A percentile compares a stretch with the other conserved stretches of the same genome.
Evolutionary conservation across 106 monocot species (phyloP).

Genomic region (Dendrobium huoshanense): DNA sequence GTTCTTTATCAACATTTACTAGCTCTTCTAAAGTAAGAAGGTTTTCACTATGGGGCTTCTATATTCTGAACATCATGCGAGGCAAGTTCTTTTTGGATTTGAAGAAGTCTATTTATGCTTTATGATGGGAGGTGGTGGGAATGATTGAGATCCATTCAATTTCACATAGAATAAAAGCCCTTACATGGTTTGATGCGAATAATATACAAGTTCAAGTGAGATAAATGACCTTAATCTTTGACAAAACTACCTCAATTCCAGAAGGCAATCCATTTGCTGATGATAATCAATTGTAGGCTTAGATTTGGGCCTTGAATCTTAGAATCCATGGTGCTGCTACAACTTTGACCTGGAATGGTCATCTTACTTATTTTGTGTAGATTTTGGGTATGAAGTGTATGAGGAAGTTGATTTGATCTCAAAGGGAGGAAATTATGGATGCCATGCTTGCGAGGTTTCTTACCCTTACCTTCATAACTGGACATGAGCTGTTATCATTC

Average conservation of each 20-base stretch:
- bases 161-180: conserved; percentile 77
- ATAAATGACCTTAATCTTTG: conserved; percentile 56
- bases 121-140: conserved; percentile 87
- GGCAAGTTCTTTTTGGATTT: conserved; percentile 88
- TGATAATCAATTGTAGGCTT: conserved; percentile 39
- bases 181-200: conserved; percentile 73
- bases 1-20: conserved; percentile 44
- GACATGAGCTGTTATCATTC: conserved; percentile 68
- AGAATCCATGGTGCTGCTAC: conserved; percentile 88
- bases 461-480: conserved; percentile 25
- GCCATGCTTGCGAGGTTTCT: conserved; percentile 79
- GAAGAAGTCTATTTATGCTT: conserved; percentile 79
- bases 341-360: conserved; percentile 80
- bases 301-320: conserved; percentile 87
- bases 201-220: conserved; percentile 51
- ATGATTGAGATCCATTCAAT: conserved; percentile 62
- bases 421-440: conserved; percentile 97
- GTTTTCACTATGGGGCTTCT: conserved; percentile 87
- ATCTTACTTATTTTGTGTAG: conserved; percentile 84
- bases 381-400: conserved; percentile 70
- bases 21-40: conserved; percentile 69
- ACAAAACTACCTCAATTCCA: conserved; percentile 89
- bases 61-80: conserved; percentile 56
- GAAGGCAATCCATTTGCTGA: conserved; percentile 68
- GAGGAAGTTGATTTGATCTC: conserved; percentile 92